Evolutionary conservation across 2,329 filamentous ascomycete genomes (phyloP).

Genomic region (Emergomyces pasteurianus): DNA sequence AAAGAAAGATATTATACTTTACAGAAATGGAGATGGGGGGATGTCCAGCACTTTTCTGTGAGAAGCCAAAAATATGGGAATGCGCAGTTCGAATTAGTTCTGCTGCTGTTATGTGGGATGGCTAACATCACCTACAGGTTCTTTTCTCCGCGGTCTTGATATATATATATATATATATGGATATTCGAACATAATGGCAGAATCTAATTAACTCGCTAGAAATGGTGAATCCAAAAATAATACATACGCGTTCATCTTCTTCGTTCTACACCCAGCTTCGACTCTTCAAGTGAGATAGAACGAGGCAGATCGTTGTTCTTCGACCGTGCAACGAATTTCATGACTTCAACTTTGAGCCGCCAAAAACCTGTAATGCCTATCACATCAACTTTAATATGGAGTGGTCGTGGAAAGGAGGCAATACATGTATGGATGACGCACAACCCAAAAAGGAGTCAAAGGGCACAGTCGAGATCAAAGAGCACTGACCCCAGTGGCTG

Average conservation of each 20-base stretch:
- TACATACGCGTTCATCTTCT: not conserved
- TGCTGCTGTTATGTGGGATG: no score
- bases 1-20: not conserved
- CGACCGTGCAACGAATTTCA: not conserved
- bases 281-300: not conserved
- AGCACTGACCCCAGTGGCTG: not conserved
- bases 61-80: not conserved
- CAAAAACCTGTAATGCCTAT: not conserved
- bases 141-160: no score
- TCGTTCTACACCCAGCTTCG: not conserved
- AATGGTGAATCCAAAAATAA: not conserved
- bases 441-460: not conserved
- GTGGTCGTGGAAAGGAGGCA: not conserved
- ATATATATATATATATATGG: no score
- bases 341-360: not conserved
- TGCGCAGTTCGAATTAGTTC: not conserved
- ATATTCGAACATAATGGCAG: not conserved
- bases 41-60: not conserved
- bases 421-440: not conserved
- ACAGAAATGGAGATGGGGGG: not conserved
- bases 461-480: not conserved
- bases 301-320: not conserved
- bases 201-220: not conserved
- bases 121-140: no score
- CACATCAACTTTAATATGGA: not conserved